Evolutionary conservation across 2,329 filamentous ascomycete species (phyloP), one percentile per base, ranked within the genome.

Genomic region (Paracoccidioides brasiliensis): DNA sequence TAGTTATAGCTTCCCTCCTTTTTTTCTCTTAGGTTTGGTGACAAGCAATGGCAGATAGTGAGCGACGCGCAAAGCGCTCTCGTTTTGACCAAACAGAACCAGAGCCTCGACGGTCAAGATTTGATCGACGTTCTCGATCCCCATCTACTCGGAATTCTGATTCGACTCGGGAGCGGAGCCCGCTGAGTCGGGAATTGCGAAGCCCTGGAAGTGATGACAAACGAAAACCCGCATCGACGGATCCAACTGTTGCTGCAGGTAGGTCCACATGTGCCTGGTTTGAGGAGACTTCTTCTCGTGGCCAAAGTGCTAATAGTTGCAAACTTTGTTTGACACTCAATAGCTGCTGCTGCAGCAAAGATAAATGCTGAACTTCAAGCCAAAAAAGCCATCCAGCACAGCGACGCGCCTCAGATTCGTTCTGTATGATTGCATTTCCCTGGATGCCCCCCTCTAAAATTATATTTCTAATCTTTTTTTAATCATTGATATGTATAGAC

Each of bases 21-120:
- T 3, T 42, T 32, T 33, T 30, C 15, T 10, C 49, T 52, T 41
- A 22, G n/a, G 14, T 22, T 9, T 37, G 22, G 22, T 5, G 10
- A 30, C 35, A 30, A 30, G 41, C 37, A 15, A 52, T 52, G 49
- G 49, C 95, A 62, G 88, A 93, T 65, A 79, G 85, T 60, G 86
- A 90, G 63, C 81, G 84, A 68, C 82, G 83, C 58, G 76, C 78
- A 58, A 95, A 95, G 77, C 86, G 90, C 59, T 95, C 90, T 67
- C 89, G 91, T 70, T 96, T 97, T 72, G 91, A 97, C 69, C 88
- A 94, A 71, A 93, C 84, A 49, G 88, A 91, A 69, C 83, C 87
- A 5, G 88, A 93, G 66, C 82, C 86, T 56, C 85, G 84, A 66
- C 79, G 83, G 45, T 94, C 90, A 52, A 82, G 90, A 68, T 96